These are phyloP conservation scores for Petunia hybrid DNA, from an alignment of 305 asterid species.

Conservation along the genomic window DNA sequence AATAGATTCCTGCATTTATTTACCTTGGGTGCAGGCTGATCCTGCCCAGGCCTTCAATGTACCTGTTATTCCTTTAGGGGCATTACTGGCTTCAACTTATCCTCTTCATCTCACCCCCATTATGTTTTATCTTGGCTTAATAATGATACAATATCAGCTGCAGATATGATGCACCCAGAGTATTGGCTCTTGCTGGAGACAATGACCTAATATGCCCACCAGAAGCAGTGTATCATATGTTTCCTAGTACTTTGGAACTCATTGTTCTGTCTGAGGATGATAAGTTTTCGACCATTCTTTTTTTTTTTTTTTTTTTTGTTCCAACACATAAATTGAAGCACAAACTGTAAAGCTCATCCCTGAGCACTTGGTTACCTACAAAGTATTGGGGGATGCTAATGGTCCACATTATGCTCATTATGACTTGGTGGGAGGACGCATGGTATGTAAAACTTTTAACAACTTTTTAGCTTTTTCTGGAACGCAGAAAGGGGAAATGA, in stretches of 20 bases:
- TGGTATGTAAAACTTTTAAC: constrained; percentile 53
- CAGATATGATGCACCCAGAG: constrained; percentile 97
- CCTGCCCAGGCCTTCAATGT: constrained; percentile 93
- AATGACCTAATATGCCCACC: constrained; percentile 96
- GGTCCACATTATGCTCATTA: constrained; percentile 98
- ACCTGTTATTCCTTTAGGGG: constrained; percentile 92
- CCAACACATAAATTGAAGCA: constrained; percentile 43
- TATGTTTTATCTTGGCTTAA: constrained; percentile 81
- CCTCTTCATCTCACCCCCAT: constrained; percentile 93
- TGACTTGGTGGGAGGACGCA: constrained; percentile 87
- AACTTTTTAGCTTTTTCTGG: not conserved
- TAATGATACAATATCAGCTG: constrained; percentile 78
- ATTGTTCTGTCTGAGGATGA: constrained; percentile 3
- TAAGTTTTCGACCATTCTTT: constrained; percentile 20
- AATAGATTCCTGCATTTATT: constrained; percentile 18
- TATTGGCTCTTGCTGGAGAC: constrained; percentile 90
- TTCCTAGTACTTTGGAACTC: constrained; percentile 21
- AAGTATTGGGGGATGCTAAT: constrained; percentile 69
- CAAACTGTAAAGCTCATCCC: constrained; percentile 81
- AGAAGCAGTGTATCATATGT: constrained; percentile 83
- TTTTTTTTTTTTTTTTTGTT: not conserved
- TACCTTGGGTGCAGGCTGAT: constrained; percentile 75
- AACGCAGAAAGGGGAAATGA: not conserved
- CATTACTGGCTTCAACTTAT: constrained; percentile 84
- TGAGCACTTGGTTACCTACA: constrained; percentile 71